phyloP scores from a whole-genome alignment of 1,139 yeast genomes.

The Dujonia santamariae region DNA sequence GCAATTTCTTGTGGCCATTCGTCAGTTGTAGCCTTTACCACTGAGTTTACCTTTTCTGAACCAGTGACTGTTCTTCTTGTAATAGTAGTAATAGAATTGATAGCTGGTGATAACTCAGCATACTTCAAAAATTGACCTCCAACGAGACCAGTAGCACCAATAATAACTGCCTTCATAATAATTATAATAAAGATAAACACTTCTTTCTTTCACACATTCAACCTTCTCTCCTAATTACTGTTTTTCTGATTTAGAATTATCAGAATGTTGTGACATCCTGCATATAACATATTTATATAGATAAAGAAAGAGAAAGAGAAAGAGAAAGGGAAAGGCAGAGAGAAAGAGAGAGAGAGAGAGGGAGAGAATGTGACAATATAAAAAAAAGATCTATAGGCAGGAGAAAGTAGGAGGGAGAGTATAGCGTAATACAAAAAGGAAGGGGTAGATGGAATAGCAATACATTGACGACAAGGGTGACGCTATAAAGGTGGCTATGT shows the following conservation, averaged over 20 bases:
- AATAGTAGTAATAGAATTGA: conserved; percentile 39
- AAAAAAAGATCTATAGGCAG: too few relatives aligned
- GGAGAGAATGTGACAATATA: background rate
- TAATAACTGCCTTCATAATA: conserved; percentile 26
- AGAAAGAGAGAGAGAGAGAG: background rate
- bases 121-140: conserved; percentile 46
- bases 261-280: too few relatives aligned
- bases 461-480: too few relatives aligned
- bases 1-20: conserved; percentile 38
- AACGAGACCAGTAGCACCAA: conserved; percentile 65
- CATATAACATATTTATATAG: too few relatives aligned
- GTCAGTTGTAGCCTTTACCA: conserved; percentile 34
- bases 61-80: conserved; percentile 34
- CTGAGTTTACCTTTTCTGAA: conserved; percentile 21
- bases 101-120: conserved; percentile 26
- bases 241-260: too few relatives aligned
- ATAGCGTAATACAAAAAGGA: too few relatives aligned
- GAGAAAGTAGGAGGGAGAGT: too few relatives aligned
- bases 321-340: background rate
- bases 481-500: too few relatives aligned
- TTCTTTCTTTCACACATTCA: too few relatives aligned
- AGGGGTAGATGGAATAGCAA: too few relatives aligned
- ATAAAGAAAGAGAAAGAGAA: too few relatives aligned
- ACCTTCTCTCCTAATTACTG: too few relatives aligned
- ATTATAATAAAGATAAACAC: background rate